Percentiles rank a stretch among this genome's conserved stretches.
These are phyloP conservation scores for Cryptosporidium ubiquitum DNA, from an alignment of 169 alveolate species.

Conservation along the genomic window DNA sequence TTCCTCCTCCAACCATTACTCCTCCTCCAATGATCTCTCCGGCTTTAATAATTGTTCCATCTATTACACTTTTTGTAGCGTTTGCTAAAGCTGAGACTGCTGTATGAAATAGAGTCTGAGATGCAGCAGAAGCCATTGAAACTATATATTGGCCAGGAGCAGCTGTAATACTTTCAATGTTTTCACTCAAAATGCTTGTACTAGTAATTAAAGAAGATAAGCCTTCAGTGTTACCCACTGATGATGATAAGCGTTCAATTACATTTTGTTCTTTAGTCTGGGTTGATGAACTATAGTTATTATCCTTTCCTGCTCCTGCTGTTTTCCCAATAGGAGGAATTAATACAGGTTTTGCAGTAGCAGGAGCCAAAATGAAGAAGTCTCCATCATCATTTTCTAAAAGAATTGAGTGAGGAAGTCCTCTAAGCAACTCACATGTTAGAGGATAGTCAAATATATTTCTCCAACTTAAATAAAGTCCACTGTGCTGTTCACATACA, in stretches of 20 bases:
- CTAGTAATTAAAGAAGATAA: slow-evolving; percentile 12
- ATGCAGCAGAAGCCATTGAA: slow-evolving; percentile 42
- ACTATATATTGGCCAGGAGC: slow-evolving; percentile 54
- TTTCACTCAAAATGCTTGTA: slow-evolving; percentile 6
- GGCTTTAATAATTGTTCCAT: slow-evolving; percentile 5
- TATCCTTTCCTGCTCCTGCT: no score
- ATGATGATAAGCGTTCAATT: neutral
- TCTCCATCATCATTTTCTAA: slow-evolving; percentile 80
- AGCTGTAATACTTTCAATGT: slow-evolving; percentile 19
- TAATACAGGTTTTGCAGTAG: slow-evolving; percentile 72
- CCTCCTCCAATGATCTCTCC: neutral
- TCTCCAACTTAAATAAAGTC: slow-evolving; percentile 74
- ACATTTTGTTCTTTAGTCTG: neutral
- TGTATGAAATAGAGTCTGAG: slow-evolving; percentile 10
- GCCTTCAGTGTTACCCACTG: neutral
- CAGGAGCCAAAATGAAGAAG: slow-evolving; percentile 76
- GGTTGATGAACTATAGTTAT: no score
- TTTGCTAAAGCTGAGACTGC: slow-evolving; percentile 7
- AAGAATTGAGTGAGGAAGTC: slow-evolving; percentile 76
- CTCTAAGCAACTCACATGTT: slow-evolving; percentile 73
- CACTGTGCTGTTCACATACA: slow-evolving; percentile 79
- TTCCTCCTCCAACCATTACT: neutral
- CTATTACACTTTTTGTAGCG: slow-evolving; percentile 10
- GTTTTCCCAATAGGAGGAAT: slow-evolving; percentile 21
- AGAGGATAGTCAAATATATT: slow-evolving; percentile 72